Evolutionary conservation across 192 early-diverging fungal species (phyloP).

Genomic region (Phlyctochytrium arcticum): DNA sequence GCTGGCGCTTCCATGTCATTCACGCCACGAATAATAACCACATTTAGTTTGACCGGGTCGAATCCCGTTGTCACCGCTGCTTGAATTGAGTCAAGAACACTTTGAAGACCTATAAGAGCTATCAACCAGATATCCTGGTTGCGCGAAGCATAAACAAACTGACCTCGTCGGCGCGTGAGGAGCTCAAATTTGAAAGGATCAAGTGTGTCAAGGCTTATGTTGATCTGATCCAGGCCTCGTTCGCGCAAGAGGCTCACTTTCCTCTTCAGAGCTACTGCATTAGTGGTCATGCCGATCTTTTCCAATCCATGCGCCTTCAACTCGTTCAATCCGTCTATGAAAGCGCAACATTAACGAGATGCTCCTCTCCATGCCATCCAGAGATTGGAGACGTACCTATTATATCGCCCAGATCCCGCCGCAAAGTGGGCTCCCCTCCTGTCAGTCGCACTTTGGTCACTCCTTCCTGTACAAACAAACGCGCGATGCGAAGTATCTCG

Average conservation of each 20-base stretch:
- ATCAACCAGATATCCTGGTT: background rate
- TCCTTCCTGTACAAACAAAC: slow-evolving; percentile 82
- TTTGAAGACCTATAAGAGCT: slow-evolving; percentile 52
- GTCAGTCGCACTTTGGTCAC: slow-evolving; percentile 94
- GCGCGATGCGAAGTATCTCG: slow-evolving; percentile 78
- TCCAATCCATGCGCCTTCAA: slow-evolving; percentile 71
- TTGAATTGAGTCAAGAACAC: slow-evolving; percentile 73
- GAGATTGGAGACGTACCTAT: slow-evolving; percentile 49
- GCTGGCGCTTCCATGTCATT: slow-evolving; percentile 80
- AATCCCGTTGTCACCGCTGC: slow-evolving; percentile 63
- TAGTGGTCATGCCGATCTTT: slow-evolving; percentile 88
- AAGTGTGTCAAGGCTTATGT: slow-evolving; percentile 89
- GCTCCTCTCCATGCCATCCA: background rate
- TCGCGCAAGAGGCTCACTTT: slow-evolving; percentile 69
- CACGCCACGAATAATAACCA: slow-evolving; percentile 83
- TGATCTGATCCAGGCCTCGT: slow-evolving; percentile 79
- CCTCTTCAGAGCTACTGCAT: slow-evolving; percentile 85
- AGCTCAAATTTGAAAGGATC: slow-evolving; percentile 83
- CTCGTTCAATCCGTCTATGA: slow-evolving; percentile 60
- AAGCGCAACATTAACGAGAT: background rate
- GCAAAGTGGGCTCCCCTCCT: slow-evolving; percentile 93
- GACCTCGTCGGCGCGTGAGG: slow-evolving; percentile 80
- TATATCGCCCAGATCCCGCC: slow-evolving; percentile 84
- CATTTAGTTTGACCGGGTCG: slow-evolving; percentile 83
- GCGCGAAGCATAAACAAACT: background rate